These are phyloP conservation scores for Pseudogymnoascus sp. DNA, from an alignment of 2,329 filamentous ascomycete species.

Conservation along the genomic window DNA sequence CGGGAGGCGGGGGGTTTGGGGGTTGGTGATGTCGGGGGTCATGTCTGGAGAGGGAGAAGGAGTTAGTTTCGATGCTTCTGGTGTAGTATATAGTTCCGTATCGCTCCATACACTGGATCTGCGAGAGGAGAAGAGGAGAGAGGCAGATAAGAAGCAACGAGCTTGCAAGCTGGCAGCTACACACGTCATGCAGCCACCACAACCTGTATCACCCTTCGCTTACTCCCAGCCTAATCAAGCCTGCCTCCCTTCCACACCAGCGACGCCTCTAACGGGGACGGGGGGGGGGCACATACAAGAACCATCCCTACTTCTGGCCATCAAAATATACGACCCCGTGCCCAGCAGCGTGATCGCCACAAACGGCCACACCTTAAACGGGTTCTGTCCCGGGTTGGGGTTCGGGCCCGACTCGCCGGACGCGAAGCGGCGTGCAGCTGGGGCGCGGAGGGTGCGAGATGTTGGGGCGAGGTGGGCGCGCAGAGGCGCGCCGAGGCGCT, in stretches of 20 bases:
- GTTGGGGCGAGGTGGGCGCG: not conserved
- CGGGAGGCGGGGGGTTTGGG: constrained; percentile 39
- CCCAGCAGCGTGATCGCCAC: constrained; percentile 38
- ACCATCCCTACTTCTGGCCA: constrained; percentile 42
- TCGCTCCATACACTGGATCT: not conserved
- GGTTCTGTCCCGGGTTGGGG: constrained; percentile 24
- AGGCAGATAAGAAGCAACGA: not conserved
- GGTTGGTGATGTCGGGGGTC: constrained; percentile 35
- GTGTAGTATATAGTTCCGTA: not conserved
- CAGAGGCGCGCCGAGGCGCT: not conserved
- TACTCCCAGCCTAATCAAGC: not conserved
- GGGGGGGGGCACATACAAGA: not conserved
- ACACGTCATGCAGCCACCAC: not conserved
- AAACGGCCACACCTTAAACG: constrained; percentile 33
- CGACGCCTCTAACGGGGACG: not conserved
- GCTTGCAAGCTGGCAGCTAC: not conserved
- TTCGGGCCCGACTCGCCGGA: constrained; percentile 25
- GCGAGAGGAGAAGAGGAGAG: not conserved
- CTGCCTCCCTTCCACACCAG: not conserved
- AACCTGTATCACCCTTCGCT: not conserved
- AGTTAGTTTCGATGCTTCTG: constrained; percentile 13
- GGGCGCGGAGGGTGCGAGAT: not conserved
- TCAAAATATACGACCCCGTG: constrained; percentile 42
- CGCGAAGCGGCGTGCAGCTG: constrained; percentile 22
- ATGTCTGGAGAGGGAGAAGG: constrained; percentile 29